Evolutionary conservation across 148 eudicot species (phyloP), one percentile per base, ranked within the genome.

Genomic region (Mesembryanthemum crystallinum): DNA sequence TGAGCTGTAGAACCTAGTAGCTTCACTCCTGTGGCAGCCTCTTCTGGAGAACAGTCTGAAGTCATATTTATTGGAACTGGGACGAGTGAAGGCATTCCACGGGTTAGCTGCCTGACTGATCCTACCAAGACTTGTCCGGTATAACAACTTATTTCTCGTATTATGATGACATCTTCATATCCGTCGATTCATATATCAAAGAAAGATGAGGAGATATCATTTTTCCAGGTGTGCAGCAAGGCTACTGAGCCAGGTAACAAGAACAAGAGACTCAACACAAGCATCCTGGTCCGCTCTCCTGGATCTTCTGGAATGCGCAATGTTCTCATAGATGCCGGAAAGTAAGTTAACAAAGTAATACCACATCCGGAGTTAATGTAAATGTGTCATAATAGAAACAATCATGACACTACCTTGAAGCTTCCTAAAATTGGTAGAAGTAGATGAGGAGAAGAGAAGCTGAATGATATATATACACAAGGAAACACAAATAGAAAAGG

Each of bases 81-180:
- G 68, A 96, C 99, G 67, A 96, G 99, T 83, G 99, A 96, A 84
- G 99, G 99, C 73, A 89, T 92, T 69, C 98, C 98, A 68, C 98
- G 99, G 68, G 94, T 96, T 75, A 96, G 99, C 89, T 96, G 99
- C 86, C 90, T 96, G 35, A 91, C 99, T 63, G 80, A 92, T 85
- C 90, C 93, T 78, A 24, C 65, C 74, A 88, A 92, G 84, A 78
- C 74, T 60, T 96, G 99, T 67, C 78, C 80, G 77, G 99, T 95
- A 83, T 80, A 76, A 47, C 62, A 30, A 20, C 29, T 9, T 54
- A 8, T 73, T 3, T 76, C 58, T 20, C 47, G 23, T 60, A 21
- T 60, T 33, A 59, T 65, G 30, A 70, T 59, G 8, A 25, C n/a
- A 20, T 43, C 58, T 27, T 57, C n/a, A n/a, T 49, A 45, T 52